Evolutionary conservation across 2,329 filamentous ascomycete species (phyloP).

Genomic region (Venturia effusa): DNA sequence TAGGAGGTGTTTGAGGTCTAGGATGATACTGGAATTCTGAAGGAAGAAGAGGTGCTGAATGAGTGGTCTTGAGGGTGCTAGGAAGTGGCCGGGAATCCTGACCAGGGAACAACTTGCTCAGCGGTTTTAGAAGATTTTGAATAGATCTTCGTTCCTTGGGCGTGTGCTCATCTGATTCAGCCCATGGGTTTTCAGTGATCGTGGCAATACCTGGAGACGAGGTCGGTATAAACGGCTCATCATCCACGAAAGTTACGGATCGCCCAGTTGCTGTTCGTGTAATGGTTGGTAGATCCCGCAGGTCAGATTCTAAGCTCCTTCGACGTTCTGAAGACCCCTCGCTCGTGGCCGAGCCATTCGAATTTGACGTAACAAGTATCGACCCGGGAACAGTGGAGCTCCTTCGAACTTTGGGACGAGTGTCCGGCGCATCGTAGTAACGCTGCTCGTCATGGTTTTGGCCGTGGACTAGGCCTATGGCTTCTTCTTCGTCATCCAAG

Average conservation of each 20-base stretch:
- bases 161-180: neutral
- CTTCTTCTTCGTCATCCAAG: constrained; percentile 29
- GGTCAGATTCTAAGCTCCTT: neutral
- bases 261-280: constrained; percentile 2
- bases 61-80: constrained; percentile 21
- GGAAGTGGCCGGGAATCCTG: constrained; percentile 8
- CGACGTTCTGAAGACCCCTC: neutral
- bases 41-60: constrained; percentile 20
- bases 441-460: constrained; percentile 24
- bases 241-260: neutral
- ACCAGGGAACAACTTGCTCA: constrained; percentile 5
- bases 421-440: constrained; percentile 6
- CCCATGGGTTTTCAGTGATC: constrained; percentile 10
- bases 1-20: constrained; percentile 6
- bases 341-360: neutral
- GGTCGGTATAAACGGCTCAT: neutral
- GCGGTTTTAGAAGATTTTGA: constrained; percentile 8
- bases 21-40: constrained; percentile 11
- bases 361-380: neutral
- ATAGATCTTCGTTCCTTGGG: constrained; percentile 1
- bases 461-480: constrained; percentile 30
- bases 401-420: neutral
- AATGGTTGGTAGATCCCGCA: neutral
- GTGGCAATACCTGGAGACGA: neutral
- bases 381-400: neutral